A percentile compares a stretch with the other conserved stretches of the same genome.
Evolutionary conservation across 1,139 yeast genomes (phyloP).

Genomic region (Meyerozyma sp.): DNA sequence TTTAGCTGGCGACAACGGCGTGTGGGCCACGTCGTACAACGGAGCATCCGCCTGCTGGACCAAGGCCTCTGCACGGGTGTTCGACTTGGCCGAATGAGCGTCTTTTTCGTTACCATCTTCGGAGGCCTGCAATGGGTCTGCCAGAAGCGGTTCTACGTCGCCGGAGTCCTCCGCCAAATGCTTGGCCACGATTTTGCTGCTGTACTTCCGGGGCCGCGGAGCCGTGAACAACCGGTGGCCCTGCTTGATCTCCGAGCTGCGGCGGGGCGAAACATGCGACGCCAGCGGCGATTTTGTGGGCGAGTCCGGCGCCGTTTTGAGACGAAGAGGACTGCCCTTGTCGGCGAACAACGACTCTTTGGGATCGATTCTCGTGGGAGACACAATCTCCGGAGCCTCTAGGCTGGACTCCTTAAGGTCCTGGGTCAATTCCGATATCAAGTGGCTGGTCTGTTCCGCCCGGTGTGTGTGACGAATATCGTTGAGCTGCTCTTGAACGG

Average conservation of each 20-base stretch:
- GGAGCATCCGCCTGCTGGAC: conserved; percentile 39
- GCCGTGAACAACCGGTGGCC: conserved; percentile 30
- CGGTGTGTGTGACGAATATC: conserved; percentile 31
- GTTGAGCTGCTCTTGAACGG: conserved; percentile 23
- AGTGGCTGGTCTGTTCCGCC: conserved; percentile 29
- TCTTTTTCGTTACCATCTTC: conserved; percentile 12
- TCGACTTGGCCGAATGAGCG: conserved; percentile 7
- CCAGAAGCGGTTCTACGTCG: conserved; percentile 5
- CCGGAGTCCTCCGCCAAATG: conserved; percentile 17
- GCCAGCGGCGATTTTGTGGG: neutral
- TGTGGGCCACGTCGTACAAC: conserved; percentile 33
- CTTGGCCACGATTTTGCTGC: conserved; percentile 25
- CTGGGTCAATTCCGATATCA: conserved; percentile 32
- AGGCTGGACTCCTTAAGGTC: conserved; percentile 23
- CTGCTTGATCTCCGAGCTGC: conserved; percentile 14
- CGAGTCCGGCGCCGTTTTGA: neutral
- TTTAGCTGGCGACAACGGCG: neutral
- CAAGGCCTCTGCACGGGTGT: conserved; percentile 17
- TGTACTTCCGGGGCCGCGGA: conserved; percentile 39
- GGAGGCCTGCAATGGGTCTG: conserved; percentile 22
- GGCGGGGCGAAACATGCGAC: conserved; percentile 2
- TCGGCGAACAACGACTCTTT: conserved; percentile 32
- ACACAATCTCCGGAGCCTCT: conserved; percentile 17
- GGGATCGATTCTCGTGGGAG: conserved; percentile 15
- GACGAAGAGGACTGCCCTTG: conserved; percentile 27